phyloP scores from a whole-genome alignment of 148 eudicot species.

The Dianthus caryophyllus region DNA sequence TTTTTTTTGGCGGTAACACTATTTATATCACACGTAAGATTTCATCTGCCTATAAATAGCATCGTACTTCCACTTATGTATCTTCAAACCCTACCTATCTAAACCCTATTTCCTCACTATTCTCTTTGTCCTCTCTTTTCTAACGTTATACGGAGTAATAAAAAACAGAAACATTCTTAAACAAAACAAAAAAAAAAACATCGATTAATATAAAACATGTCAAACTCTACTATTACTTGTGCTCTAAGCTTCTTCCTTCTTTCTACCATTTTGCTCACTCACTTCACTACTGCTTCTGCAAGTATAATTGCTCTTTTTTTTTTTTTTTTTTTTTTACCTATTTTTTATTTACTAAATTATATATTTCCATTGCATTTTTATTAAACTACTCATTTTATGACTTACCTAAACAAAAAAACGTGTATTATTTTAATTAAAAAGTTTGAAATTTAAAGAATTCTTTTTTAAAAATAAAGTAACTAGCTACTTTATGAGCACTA shows the following conservation, averaged over 20 bases:
- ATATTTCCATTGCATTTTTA: background rate
- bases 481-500: no score
- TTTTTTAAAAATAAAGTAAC: no score
- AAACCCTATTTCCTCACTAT: background rate
- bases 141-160: no score
- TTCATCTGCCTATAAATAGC: slow-evolving; percentile 2
- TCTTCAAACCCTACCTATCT: background rate
- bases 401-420: no score
- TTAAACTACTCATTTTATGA: background rate
- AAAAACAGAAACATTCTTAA: background rate
- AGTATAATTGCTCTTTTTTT: background rate
- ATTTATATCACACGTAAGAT: no score
- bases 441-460: no score
- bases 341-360: background rate
- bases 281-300: background rate
- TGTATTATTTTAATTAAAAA: no score
- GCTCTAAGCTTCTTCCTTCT: background rate
- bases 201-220: no score
- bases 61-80: background rate
- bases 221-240: background rate
- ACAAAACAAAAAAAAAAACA: background rate
- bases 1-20: no score
- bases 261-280: background rate
- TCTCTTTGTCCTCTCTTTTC: background rate
- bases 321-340: background rate